Evolutionary conservation across 345 rosid species (phyloP).

Genomic region (Populus deltoides): DNA sequence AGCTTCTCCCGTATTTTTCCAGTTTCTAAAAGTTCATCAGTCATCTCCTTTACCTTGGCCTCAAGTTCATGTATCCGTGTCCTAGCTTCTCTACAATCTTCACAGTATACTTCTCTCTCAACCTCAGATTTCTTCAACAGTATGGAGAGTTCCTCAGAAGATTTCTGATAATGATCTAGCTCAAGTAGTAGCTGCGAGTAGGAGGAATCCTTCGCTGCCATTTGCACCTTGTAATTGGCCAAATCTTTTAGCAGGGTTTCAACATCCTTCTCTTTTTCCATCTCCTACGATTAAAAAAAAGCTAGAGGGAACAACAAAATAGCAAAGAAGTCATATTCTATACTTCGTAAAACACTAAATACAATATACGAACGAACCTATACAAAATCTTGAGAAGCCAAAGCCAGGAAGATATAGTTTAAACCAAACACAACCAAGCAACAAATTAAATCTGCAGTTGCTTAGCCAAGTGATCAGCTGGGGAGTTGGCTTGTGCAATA

Average conservation of each 20-base stretch:
- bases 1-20: constrained; percentile 27
- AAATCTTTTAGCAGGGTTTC: constrained; percentile 38
- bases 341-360: no score
- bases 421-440: neutral
- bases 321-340: neutral
- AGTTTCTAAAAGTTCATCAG: constrained; percentile 27
- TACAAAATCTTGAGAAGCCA: neutral
- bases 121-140: constrained; percentile 33
- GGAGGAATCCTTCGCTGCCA: constrained; percentile 48
- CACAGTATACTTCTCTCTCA: constrained; percentile 29
- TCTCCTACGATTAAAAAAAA: constrained; percentile 16
- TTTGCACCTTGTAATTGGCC: constrained; percentile 44
- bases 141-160: constrained; percentile 33
- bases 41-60: constrained; percentile 34
- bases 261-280: constrained; percentile 28
- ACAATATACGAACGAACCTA: neutral
- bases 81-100: constrained; percentile 26
- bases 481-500: no score
- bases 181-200: constrained; percentile 33
- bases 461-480: no score
- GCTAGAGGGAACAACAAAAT: neutral
- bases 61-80: constrained; percentile 28
- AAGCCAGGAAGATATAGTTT: neutral
- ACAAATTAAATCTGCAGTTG: neutral
- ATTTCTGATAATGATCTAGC: constrained; percentile 34